phyloP scores from a whole-genome alignment of 129 eudicot species.

The Lactuca sativa region DNA sequence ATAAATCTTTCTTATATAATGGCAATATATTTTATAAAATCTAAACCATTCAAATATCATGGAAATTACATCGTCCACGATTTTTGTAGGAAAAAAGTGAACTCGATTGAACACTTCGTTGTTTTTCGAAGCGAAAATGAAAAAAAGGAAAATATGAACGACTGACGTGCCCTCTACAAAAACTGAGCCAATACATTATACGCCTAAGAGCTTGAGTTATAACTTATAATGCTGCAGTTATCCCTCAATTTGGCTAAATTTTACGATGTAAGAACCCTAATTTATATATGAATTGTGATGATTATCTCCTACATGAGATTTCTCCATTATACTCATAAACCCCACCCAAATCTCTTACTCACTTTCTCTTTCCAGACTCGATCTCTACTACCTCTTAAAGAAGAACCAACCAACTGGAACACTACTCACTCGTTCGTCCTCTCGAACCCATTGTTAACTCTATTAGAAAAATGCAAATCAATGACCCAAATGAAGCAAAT shows the following conservation, averaged over 20 bases:
- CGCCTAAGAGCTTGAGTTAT: too few species aligned
- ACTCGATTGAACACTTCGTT: too few species aligned
- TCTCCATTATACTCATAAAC: conserved; percentile 23
- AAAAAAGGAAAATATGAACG: too few species aligned
- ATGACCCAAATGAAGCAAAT: conserved; percentile 60
- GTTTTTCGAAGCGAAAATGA: too few species aligned
- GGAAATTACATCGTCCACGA: too few species aligned
- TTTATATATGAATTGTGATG: conserved; percentile 16
- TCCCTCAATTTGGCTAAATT: not conserved
- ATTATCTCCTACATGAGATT: conserved; percentile 18
- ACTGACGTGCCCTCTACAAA: too few species aligned
- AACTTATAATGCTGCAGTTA: not conserved
- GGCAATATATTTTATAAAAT: too few species aligned
- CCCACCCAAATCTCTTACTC: conserved; percentile 12
- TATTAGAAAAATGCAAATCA: conserved; percentile 61
- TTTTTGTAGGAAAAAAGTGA: too few species aligned
- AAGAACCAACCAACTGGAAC: conserved; percentile 60
- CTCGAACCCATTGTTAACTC: conserved; percentile 53
- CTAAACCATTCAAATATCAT: too few species aligned
- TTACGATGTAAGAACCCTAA: not conserved
- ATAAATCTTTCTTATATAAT: too few species aligned
- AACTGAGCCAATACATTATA: too few species aligned
- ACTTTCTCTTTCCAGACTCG: conserved; percentile 26
- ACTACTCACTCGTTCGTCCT: conserved; percentile 50
- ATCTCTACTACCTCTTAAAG: conserved; percentile 43